A percentile compares a stretch with the other conserved stretches of the same genome.
Conservation (phyloP, 371 early-diverging fungal species). For the Haplosporangium sp. region DNA sequence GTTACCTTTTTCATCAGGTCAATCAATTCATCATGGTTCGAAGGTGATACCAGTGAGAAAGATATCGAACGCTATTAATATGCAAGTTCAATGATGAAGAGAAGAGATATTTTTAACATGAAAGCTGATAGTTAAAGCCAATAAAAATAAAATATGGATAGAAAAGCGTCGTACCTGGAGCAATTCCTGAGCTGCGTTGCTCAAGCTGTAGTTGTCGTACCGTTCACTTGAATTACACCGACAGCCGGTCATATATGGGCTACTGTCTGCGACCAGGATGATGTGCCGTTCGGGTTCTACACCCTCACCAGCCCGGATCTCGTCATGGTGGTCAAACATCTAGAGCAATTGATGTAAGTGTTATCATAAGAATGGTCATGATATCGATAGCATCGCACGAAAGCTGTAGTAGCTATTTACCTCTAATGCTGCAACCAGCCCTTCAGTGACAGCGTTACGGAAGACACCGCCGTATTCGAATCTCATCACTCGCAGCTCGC, state of each 20-base stretch:
- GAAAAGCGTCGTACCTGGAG: constrained; percentile 55
- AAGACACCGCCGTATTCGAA: constrained; percentile 71
- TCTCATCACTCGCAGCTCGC: constrained; percentile 60
- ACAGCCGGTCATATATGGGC: constrained; percentile 61
- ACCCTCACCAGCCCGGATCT: constrained; percentile 38
- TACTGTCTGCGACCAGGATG: constrained; percentile 65
- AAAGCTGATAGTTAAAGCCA: no score
- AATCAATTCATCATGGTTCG: constrained; percentile 58
- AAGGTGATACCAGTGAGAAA: constrained; percentile 37
- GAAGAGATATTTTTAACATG: neutral
- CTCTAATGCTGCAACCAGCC: constrained; percentile 74
- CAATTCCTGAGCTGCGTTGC: constrained; percentile 61
- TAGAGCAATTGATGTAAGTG: constrained; percentile 6
- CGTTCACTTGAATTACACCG: constrained; percentile 62
- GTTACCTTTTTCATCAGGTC: constrained; percentile 40
- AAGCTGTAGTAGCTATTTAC: constrained; percentile 34
- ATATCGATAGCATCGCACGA: neutral
- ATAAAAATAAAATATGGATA: neutral
- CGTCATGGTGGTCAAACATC: constrained; percentile 69
- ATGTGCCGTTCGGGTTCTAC: constrained; percentile 65
- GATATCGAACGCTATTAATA: constrained; percentile 33
- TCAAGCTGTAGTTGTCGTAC: constrained; percentile 61
- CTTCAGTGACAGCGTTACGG: constrained; percentile 71
- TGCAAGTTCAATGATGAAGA: no score
- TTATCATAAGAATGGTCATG: neutral